phyloP scores from a whole-genome alignment of 2,329 filamentous ascomycete genomes.

The Tolypocladium ophioglossoides region DNA sequence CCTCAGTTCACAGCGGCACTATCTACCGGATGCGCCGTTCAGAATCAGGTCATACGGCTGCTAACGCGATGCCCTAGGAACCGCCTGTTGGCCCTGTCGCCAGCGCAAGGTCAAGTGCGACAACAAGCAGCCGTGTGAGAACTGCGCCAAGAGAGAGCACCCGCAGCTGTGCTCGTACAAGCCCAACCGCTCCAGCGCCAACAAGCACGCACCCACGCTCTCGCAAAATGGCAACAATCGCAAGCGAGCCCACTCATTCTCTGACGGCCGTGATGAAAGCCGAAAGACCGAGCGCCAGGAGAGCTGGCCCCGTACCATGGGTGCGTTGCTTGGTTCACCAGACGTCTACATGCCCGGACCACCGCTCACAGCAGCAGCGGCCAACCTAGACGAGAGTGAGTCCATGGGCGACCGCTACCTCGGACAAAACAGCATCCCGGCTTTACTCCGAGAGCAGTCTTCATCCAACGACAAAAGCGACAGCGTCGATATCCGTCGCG shows the following conservation, averaged over 20 bases:
- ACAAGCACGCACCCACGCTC: constrained; percentile 19
- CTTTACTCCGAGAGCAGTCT: constrained; percentile 51
- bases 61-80: constrained; percentile 28
- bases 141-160: constrained; percentile 57
- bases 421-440: constrained; percentile 58
- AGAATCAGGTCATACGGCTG: background rate
- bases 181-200: constrained; percentile 39
- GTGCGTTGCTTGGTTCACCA: constrained; percentile 13
- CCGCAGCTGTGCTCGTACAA: constrained; percentile 57
- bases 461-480: constrained; percentile 40
- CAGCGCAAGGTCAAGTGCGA: constrained; percentile 61
- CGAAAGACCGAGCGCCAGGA: constrained; percentile 26
- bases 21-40: background rate
- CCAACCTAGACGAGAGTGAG: constrained; percentile 42
- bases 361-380: constrained; percentile 17
- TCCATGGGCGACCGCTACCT: constrained; percentile 49
- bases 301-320: constrained; percentile 32
- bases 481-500: constrained; percentile 47
- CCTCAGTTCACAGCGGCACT: background rate
- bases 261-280: constrained; percentile 19
- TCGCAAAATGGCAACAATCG: constrained; percentile 15
- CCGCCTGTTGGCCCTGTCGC: constrained; percentile 56
- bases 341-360: background rate
- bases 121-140: constrained; percentile 58
- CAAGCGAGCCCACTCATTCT: constrained; percentile 23